Evolutionary conservation across 495 filamentous ascomycete genomes (phyloP), one percentile per base, ranked within the genome.

Genomic region (Ramalina peruviana): DNA sequence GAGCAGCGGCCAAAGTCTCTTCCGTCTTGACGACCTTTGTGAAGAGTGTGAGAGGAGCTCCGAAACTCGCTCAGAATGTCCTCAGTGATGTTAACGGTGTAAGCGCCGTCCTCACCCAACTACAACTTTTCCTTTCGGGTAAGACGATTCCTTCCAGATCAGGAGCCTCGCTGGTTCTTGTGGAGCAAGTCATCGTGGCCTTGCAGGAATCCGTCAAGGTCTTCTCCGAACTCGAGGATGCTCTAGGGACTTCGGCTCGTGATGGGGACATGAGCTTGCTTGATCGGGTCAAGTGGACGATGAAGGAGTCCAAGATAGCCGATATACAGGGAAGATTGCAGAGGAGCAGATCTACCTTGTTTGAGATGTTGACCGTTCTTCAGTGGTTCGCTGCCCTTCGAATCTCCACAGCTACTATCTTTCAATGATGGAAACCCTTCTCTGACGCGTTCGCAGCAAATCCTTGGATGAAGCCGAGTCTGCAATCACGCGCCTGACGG

Each of bases 61-160:
- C 50, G 15, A 48, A 40, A 38, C 50, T 48, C 30, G 44, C 50
- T 4, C 50, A 53, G 17, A 48, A 42, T 3, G 43, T 53, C 4
- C 43, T 53, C 26, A 27, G 16, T 11, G 37, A 53, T 1, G 44
- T 48, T 21, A 53, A 53, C 44, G 30, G 40, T n/a, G 17, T 55
- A 4, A 56, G 43, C 15, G 33, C 30, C 7, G 33, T 46, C 39
- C 36, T 57, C 2, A 50, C 12, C 19, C 40, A 42, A 21, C 6
- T 57, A 20, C 44, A 53, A 39, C n/a, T 26, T 12, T 57, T 48
- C 20, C 11, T 57, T 6, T 11, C 26, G 25, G 21, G 41, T 36
- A 33, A 41, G 38, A 30, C 12, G 17, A 30, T 38, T 4, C 26
- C 17, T 3, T 20, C 46, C 21, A 16, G 11, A 20, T 25, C 49